Percentiles rank a stretch among this genome's conserved stretches.
Evolutionary conservation across 139 green algal species (phyloP).

Genomic region (Monoraphidium neglectum): DNA sequence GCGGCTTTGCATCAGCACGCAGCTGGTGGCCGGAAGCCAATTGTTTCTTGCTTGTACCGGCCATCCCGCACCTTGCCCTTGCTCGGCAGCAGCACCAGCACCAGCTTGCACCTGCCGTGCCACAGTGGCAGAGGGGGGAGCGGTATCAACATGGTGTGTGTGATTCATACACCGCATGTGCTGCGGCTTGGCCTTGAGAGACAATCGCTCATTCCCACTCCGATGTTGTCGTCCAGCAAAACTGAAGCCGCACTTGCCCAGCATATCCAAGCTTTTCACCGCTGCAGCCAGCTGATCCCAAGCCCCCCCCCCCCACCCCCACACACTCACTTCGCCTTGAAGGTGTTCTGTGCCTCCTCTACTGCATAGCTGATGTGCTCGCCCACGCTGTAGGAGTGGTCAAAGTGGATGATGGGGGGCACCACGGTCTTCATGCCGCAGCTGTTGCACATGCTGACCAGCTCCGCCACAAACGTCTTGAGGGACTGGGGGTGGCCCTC

Average conservation of each 20-base stretch:
- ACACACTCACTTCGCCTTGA: conserved; percentile 5
- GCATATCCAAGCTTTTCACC: too few species aligned
- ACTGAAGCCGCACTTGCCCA: neutral
- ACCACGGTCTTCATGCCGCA: conserved; percentile 6
- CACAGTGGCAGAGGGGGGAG: too few species aligned
- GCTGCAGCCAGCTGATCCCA: too few species aligned
- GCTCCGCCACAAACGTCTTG: conserved; percentile 13
- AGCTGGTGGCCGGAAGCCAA: too few species aligned
- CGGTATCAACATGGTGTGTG: neutral
- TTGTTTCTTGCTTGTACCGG: too few species aligned
- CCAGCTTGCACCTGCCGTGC: conserved; percentile 33
- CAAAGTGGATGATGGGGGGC: neutral
- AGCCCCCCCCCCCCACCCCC: neutral
- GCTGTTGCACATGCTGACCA: conserved; percentile 29
- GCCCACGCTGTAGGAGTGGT: neutral
- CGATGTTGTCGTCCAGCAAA: neutral
- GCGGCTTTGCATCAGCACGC: too few species aligned
- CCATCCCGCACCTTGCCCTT: neutral
- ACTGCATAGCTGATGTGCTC: neutral
- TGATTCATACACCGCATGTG: neutral
- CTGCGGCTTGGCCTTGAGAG: neutral
- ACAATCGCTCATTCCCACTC: neutral
- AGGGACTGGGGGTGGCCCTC: neutral
- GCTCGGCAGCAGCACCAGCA: conserved; percentile 29
- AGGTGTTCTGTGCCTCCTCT: neutral